Base-by-base conservation (phyloP, 164 flowering plant species). In the Tinospora cordifolia region DNA sequence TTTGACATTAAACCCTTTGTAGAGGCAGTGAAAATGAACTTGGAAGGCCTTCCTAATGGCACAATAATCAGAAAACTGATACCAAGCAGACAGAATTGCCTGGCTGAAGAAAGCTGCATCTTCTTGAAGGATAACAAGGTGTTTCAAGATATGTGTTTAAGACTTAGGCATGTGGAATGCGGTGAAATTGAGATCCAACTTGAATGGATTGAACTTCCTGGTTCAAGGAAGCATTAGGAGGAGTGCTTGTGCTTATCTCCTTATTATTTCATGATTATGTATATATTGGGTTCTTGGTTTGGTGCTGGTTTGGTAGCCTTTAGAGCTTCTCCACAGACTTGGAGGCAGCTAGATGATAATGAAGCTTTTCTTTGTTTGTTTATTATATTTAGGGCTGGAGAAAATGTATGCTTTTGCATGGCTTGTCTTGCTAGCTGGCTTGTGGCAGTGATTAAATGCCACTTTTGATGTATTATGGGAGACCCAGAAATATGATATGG, bases 171-270 rank as follows among this genome's bases (percentile, higher is more conserved):
- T 75, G 97, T 91, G 49, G 97, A 91, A 78, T 66, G 84, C 25
- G 97, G 97, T n/a, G 95, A 91, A 68, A 68, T 91, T 2, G 90
- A 91, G 73, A 74, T 91, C 49, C 86, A 87, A 57, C 51, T 91
- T 63, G 70, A 81, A 62, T 91, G 97, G 97, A 81, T 90, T 68
- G 74, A 80, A 3, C 59, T 88, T 51, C 86, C 87, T 22, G 72
- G 77, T n/a, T 62, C 74, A 34, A 75, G 39, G 65, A 64, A 38
- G 6, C 75, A 78, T 60, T 30, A 30, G n/a, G n/a, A n/a, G n/a
- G 57, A 30, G 36, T 10, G 41, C 24, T 64, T 64, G 41, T 22
- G 9, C 36, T 30, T 30, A 22, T 7, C 24, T 54, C 24, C n/a
- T n/a, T n/a, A n/a, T n/a, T 21, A 15, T 1, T 41, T 54, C n/a